These are phyloP conservation scores for Rosa lucieae DNA, from an alignment of 306 rosid species.

Conservation along the genomic window DNA sequence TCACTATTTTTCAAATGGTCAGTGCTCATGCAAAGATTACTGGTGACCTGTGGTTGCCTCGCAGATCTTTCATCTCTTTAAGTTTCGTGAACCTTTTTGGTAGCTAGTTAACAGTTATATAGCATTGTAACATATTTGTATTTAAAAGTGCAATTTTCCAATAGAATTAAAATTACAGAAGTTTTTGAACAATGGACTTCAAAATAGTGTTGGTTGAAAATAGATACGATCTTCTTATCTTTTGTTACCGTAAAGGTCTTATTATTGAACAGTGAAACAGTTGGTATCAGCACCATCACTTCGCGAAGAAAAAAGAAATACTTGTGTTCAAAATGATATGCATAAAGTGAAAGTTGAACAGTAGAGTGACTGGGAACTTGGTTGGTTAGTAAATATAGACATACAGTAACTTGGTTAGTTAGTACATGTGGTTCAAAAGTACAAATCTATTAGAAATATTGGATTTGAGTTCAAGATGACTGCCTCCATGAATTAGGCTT, in stretches of 20 bases:
- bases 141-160: neutral
- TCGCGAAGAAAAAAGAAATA: neutral
- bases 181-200: neutral
- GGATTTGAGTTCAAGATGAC: neutral
- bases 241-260: neutral
- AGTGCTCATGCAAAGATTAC: constrained; percentile 76
- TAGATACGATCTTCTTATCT: neutral
- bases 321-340: neutral
- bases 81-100: neutral
- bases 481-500: neutral
- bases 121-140: constrained; percentile 5
- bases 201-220: neutral
- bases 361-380: neutral
- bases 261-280: neutral
- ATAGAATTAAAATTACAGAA: neutral
- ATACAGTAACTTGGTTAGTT: neutral
- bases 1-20: constrained; percentile 76
- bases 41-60: constrained; percentile 40
- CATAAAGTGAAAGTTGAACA: neutral
- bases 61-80: too few species aligned
- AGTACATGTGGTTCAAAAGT: neutral
- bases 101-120: neutral
- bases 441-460: neutral
- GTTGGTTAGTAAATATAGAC: neutral
- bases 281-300: neutral